Conservation (phyloP, 2,329 filamentous ascomycete genomes). For the Phaeosphaeria sp. region DNA sequence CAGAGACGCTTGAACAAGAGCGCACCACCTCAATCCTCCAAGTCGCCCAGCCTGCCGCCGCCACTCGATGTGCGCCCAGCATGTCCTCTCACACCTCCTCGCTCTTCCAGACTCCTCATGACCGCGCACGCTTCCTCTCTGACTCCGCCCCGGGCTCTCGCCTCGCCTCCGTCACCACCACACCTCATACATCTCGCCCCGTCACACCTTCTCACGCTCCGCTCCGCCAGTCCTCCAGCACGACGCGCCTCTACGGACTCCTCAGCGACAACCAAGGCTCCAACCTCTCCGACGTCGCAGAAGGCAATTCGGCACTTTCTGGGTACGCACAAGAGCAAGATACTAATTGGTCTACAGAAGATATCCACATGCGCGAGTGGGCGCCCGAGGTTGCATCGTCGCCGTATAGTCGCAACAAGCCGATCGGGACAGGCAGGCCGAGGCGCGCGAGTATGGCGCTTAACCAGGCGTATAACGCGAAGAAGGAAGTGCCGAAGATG, state of each 20-base stretch:
- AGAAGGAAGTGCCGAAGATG: not conserved
- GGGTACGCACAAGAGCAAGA: not conserved
- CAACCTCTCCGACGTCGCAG: not conserved
- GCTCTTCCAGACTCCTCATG: slow-evolving; percentile 24
- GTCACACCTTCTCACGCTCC: slow-evolving; percentile 4
- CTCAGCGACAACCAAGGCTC: not conserved
- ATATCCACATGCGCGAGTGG: not conserved
- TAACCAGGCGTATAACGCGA: slow-evolving; percentile 25
- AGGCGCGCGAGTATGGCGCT: slow-evolving; percentile 22
- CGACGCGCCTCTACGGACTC: slow-evolving; percentile 6
- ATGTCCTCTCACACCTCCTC: not conserved
- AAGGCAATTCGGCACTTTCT: not conserved
- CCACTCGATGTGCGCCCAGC: not conserved
- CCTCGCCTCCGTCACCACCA: slow-evolving; percentile 15
- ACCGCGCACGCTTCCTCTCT: slow-evolving; percentile 27
- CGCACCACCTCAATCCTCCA: not conserved
- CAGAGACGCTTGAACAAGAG: not conserved
- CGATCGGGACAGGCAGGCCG: slow-evolving; percentile 14
- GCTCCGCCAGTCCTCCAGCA: slow-evolving; percentile 17
- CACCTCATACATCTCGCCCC: slow-evolving; percentile 8
- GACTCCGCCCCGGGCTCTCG: slow-evolving; percentile 34
- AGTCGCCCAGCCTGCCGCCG: not conserved
- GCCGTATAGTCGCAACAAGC: slow-evolving; percentile 4
- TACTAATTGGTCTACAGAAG: slow-evolving; percentile 1
- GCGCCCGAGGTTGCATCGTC: not conserved